phyloP scores from a whole-genome alignment of 1,284 basidiomycete species.

The Tilletiaria anomala region DNA sequence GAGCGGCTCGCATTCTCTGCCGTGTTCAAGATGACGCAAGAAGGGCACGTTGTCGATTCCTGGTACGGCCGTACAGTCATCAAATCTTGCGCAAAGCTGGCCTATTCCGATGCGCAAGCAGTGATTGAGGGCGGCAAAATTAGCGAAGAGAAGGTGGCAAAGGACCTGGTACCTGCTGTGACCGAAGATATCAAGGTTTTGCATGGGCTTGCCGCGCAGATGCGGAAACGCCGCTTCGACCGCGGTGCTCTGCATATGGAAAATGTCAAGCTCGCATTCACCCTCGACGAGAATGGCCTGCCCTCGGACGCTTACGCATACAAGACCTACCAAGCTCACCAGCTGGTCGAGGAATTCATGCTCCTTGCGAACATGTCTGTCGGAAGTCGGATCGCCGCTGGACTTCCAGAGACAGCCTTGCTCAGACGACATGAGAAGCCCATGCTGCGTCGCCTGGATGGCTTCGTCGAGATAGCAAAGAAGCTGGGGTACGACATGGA shows the following conservation, averaged over 20 bases:
- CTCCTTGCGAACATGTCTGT: conserved; percentile 75
- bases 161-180: background rate
- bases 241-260: conserved; percentile 65
- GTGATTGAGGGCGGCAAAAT: conserved; percentile 59
- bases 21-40: conserved; percentile 52
- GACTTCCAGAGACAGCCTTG: conserved; percentile 84
- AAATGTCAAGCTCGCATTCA: conserved; percentile 49
- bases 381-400: conserved; percentile 79
- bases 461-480: conserved; percentile 45
- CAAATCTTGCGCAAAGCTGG: conserved; percentile 71
- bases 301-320: conserved; percentile 65
- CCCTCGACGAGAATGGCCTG: conserved; percentile 65
- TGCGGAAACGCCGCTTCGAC: conserved; percentile 45
- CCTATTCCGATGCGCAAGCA: conserved; percentile 65
- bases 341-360: conserved; percentile 92
- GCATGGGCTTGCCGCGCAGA: conserved; percentile 28
- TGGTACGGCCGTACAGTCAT: conserved; percentile 88
- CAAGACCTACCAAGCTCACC: conserved; percentile 57
- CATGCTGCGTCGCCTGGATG: conserved; percentile 52
- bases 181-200: conserved; percentile 49
- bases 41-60: conserved; percentile 66
- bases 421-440: conserved; percentile 85
- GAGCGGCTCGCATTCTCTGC: conserved; percentile 82
- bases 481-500: conserved; percentile 69
- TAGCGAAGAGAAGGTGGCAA: conserved; percentile 7